Evolutionary conservation across 306 rosid genomes (phyloP).

Genomic region (Cucurbita argyrosperma): DNA sequence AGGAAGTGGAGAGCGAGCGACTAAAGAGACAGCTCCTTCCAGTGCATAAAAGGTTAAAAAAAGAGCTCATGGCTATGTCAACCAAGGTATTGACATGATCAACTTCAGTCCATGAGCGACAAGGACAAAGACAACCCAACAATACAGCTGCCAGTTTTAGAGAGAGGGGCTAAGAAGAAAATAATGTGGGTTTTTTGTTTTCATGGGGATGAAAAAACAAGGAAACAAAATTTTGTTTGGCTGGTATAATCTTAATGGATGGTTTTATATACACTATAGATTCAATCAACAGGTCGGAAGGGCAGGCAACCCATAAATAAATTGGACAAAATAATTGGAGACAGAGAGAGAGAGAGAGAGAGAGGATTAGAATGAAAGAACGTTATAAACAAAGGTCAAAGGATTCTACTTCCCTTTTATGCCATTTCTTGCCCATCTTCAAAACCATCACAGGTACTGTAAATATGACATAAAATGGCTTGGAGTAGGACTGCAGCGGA

Average conservation of each 20-base stretch:
- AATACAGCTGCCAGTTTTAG: background rate
- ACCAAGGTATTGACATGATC: slow-evolving; percentile 10
- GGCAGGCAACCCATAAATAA: slow-evolving; percentile 31
- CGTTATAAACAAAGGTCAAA: background rate
- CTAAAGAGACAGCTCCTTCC: background rate
- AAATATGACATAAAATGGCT: slow-evolving; percentile 28
- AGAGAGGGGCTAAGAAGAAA: background rate
- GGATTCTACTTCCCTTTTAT: slow-evolving; percentile 19
- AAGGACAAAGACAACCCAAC: background rate
- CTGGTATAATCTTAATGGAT: slow-evolving; percentile 25
- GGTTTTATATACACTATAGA: slow-evolving; percentile 58
- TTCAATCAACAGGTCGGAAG: slow-evolving; percentile 40
- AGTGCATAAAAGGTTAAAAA: background rate
- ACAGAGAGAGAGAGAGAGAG: background rate
- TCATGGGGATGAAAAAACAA: background rate
- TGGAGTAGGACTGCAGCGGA: slow-evolving; percentile 17
- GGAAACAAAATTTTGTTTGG: slow-evolving; percentile 12
- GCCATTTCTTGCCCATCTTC: slow-evolving; percentile 14
- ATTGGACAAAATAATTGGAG: slow-evolving; percentile 28
- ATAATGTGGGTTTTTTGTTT: background rate
- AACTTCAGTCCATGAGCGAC: background rate
- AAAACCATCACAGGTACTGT: background rate
- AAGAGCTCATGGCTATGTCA: slow-evolving; percentile 31
- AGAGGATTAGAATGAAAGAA: slow-evolving; percentile 11
- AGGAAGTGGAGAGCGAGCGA: background rate